Percentiles rank a stretch among this genome's conserved stretches.
Evolutionary conservation across 768 basidiomycete species (phyloP).

Genomic region (Chalciporus piperatus): DNA sequence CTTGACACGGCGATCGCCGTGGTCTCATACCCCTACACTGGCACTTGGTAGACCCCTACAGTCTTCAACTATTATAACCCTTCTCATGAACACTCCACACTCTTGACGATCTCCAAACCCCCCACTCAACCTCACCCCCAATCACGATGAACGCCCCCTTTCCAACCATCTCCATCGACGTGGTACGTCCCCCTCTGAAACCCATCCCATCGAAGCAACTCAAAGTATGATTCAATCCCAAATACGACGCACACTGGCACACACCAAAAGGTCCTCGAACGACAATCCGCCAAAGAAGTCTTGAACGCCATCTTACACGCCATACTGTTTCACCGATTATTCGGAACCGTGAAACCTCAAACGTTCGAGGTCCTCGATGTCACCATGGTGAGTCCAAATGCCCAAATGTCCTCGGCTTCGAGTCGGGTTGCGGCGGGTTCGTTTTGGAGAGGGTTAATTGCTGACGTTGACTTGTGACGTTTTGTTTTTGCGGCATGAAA

Average conservation of each 20-base stretch:
- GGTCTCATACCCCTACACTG: too few relatives aligned
- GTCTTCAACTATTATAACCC: background rate
- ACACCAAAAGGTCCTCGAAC: constrained; percentile 64
- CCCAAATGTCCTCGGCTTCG: too few relatives aligned
- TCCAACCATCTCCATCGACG: constrained; percentile 31
- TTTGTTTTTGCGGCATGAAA: background rate
- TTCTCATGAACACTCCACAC: background rate
- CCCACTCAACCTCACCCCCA: background rate
- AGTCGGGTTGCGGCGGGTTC: too few relatives aligned
- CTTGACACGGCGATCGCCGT: background rate
- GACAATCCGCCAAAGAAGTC: constrained; percentile 69
- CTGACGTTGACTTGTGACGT: too few relatives aligned
- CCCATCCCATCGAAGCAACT: too few relatives aligned
- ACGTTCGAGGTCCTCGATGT: constrained; percentile 81
- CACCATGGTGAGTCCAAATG: constrained; percentile 73
- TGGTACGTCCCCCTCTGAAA: constrained; percentile 17
- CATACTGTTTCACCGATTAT: constrained; percentile 79
- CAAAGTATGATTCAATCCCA: background rate
- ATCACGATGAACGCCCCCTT: constrained; percentile 24
- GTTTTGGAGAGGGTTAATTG: too few relatives aligned
- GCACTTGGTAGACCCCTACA: too few relatives aligned
- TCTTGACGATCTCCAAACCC: background rate
- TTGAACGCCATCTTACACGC: constrained; percentile 76
- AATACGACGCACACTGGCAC: too few relatives aligned
- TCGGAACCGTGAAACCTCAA: constrained; percentile 74